phyloP scores from a whole-genome alignment of 1,284 basidiomycete genomes.

The Malassezia obtusa region DNA sequence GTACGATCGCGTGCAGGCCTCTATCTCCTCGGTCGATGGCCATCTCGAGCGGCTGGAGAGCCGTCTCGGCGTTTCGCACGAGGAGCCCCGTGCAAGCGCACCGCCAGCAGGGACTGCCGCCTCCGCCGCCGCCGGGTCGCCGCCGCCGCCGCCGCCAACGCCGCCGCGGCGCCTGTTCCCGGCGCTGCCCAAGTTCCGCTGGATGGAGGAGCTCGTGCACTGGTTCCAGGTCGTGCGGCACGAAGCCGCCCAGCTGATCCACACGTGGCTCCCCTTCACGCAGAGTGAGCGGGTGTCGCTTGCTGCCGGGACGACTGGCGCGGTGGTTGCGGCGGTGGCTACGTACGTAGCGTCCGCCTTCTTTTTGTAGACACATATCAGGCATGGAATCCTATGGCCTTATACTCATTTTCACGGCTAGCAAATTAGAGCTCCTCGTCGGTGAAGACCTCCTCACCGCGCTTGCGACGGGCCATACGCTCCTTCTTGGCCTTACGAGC shows the following conservation, averaged over 20 bases:
- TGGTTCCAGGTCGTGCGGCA: not conserved
- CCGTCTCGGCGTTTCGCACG: not conserved
- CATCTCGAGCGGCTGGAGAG: slow-evolving; percentile 11
- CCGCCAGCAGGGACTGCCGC: no score
- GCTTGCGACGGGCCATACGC: slow-evolving; percentile 27
- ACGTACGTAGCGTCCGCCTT: not conserved
- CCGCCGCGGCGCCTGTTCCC: not conserved
- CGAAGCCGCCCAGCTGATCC: not conserved
- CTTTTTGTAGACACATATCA: not conserved
- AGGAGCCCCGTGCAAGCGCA: not conserved
- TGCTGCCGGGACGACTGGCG: slow-evolving; percentile 3
- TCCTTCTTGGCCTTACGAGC: slow-evolving; percentile 34
- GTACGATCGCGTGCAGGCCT: slow-evolving; percentile 19
- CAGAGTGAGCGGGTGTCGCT: not conserved
- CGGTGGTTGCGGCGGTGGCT: slow-evolving; percentile 2
- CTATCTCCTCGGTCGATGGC: slow-evolving; percentile 22
- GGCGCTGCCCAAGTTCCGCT: not conserved
- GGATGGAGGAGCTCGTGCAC: not conserved
- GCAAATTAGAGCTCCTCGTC: slow-evolving; percentile 29
- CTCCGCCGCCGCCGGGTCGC: not conserved
- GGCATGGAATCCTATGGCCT: not conserved
- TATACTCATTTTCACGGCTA: not conserved
- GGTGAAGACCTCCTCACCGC: slow-evolving; percentile 27
- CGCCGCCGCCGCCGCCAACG: not conserved
- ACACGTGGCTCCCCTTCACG: not conserved